Conservation (phyloP, 225 moss, liverwort and hornwort genomes). For the Lunularia cruciata region DNA sequence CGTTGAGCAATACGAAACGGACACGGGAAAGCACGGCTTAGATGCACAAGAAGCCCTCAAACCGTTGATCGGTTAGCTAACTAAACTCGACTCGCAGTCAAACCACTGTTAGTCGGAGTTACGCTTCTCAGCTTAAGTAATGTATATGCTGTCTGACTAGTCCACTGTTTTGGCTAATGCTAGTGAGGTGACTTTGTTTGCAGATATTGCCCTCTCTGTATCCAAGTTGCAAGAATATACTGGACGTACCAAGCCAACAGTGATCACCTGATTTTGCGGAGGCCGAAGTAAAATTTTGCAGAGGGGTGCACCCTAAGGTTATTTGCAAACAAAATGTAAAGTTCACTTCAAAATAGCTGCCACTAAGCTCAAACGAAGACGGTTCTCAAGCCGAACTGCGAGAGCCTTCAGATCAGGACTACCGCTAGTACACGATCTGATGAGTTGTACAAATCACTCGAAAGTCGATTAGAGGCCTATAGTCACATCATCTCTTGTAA, state of each 20-base stretch:
- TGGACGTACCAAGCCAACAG: slow-evolving; percentile 84
- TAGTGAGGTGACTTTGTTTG: slow-evolving; percentile 14
- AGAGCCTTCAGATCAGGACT: slow-evolving; percentile 7
- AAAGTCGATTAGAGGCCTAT: background rate
- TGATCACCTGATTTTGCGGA: slow-evolving; percentile 60
- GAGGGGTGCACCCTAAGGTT: background rate
- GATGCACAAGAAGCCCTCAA: slow-evolving; percentile 84
- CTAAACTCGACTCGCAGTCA: background rate
- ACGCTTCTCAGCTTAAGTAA: no score
- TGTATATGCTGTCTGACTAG: no score
- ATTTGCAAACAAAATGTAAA: background rate
- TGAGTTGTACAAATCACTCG: slow-evolving; percentile 21
- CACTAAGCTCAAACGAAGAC: slow-evolving; percentile 1
- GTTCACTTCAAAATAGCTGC: background rate
- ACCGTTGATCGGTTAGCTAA: slow-evolving; percentile 57
- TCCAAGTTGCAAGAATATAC: slow-evolving; percentile 78
- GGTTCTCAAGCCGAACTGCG: background rate
- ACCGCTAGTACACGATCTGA: background rate
- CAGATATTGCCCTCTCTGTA: slow-evolving; percentile 62
- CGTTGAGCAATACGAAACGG: slow-evolving; percentile 78
- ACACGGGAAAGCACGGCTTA: slow-evolving; percentile 63
- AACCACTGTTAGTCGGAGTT: background rate
- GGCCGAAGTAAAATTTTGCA: background rate
- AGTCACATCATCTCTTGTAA: no score
- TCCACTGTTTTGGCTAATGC: no score